A percentile compares a stretch with the other conserved stretches of the same genome.
These are phyloP conservation scores for Grosmannia serpens DNA, from an alignment of 2,329 filamentous ascomycete genomes.

Conservation along the genomic window DNA sequence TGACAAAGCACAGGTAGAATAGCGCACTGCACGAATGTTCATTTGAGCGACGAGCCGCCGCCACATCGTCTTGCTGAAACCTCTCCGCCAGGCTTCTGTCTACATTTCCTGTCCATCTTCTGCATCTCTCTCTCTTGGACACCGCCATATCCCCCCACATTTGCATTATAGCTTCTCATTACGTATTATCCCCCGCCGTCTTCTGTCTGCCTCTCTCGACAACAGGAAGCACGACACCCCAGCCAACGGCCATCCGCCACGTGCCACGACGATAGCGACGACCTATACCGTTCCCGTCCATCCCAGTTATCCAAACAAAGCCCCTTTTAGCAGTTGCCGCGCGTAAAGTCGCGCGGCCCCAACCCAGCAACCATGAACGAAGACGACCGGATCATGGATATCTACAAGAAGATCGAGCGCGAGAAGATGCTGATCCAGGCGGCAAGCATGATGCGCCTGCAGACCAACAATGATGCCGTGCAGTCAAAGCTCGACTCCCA, in stretches of 20 bases:
- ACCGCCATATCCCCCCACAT: background rate
- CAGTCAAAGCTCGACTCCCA: constrained; percentile 84
- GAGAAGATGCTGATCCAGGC: constrained; percentile 92
- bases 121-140: background rate
- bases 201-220: background rate
- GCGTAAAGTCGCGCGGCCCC: constrained; percentile 6
- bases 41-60: background rate
- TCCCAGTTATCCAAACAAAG: background rate
- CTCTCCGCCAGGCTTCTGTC: background rate
- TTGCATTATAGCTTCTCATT: background rate
- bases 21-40: background rate
- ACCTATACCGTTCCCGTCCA: background rate
- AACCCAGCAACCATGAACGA: constrained; percentile 43
- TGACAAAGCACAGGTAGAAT: background rate
- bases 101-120: background rate
- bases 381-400: constrained; percentile 59
- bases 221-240: background rate
- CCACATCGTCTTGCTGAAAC: background rate
- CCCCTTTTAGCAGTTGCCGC: constrained; percentile 1
- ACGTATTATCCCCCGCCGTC: background rate
- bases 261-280: background rate
- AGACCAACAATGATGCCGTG: constrained; percentile 87
- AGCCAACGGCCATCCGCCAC: background rate
- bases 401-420: constrained; percentile 94
- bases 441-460: constrained; percentile 88